phyloP scores from a whole-genome alignment of 495 filamentous ascomycete species.

The Pseudoneurospora amorphoporcata region DNA sequence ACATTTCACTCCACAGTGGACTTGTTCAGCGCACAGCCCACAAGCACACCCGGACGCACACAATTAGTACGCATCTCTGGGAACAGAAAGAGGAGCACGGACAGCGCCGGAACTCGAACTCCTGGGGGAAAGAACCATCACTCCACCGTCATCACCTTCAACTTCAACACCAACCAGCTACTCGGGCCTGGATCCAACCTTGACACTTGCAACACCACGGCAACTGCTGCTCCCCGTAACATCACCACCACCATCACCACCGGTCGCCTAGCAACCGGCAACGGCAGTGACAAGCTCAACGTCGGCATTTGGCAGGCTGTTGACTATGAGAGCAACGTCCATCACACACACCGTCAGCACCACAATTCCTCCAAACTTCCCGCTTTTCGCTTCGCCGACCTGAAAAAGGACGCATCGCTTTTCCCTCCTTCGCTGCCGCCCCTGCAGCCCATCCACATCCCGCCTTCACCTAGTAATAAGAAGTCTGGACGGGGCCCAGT shows the following conservation, averaged over 20 bases:
- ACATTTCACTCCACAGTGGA: not conserved
- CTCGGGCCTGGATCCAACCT: not conserved
- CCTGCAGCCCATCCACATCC: slow-evolving; percentile 22
- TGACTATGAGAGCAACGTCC: not conserved
- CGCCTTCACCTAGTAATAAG: slow-evolving; percentile 19
- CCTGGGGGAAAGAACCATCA: not conserved
- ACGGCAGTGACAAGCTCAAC: slow-evolving; percentile 10
- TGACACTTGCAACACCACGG: not conserved
- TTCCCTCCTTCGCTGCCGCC: slow-evolving; percentile 16
- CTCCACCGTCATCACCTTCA: slow-evolving; percentile 3
- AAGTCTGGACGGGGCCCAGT: slow-evolving; percentile 11
- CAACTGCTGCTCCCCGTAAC: not conserved
- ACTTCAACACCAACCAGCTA: slow-evolving; percentile 7
- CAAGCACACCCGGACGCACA: not conserved
- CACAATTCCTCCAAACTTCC: slow-evolving; percentile 42
- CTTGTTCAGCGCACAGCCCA: not conserved
- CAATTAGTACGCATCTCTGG: not conserved
- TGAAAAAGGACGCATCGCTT: slow-evolving; percentile 29
- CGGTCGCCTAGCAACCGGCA: not conserved
- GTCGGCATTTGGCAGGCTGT: slow-evolving; percentile 13
- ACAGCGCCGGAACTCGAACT: not conserved
- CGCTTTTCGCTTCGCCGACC: slow-evolving; percentile 38
- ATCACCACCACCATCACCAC: not conserved
- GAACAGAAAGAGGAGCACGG: not conserved
- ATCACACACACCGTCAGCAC: slow-evolving; percentile 36